These are phyloP conservation scores for Syzygium aqueum DNA, from an alignment of 345 rosid species.

Conservation along the genomic window DNA sequence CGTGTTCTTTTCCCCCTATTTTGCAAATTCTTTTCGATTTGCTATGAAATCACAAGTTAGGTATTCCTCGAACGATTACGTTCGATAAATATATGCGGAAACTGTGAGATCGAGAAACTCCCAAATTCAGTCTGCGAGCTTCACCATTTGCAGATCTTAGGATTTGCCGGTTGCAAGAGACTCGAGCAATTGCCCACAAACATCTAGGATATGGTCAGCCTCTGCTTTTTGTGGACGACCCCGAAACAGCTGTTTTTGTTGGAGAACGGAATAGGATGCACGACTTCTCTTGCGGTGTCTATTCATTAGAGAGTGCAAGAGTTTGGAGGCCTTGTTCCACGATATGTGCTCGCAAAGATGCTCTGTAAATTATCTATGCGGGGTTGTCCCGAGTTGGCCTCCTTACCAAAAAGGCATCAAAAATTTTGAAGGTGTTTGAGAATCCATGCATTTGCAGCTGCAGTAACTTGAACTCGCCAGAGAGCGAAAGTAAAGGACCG, in stretches of 20 bases:
- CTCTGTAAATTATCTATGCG: not conserved
- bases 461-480: not conserved
- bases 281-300: conserved; percentile 9
- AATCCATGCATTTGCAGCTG: not conserved
- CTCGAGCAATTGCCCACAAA: conserved; percentile 1
- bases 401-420: conserved; percentile 2
- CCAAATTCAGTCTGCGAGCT: too few species aligned
- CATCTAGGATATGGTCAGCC: conserved; percentile 4
- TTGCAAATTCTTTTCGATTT: not conserved
- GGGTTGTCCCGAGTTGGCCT: not conserved
- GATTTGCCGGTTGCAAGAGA: not conserved
- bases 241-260: conserved; percentile 2
- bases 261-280: conserved; percentile 5
- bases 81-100: accelerated
- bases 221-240: not conserved
- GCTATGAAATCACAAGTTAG: not conserved
- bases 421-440: not conserved
- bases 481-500: not conserved
- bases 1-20: too few species aligned
- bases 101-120: not conserved
- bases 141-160: too few species aligned
- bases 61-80: not conserved
- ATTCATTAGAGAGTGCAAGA: not conserved
- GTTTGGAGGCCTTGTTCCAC: conserved; percentile 3
- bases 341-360: not conserved